Base-by-base conservation (phyloP, 2,329 filamentous ascomycete genomes). In the Erysiphe pulchra region DNA sequence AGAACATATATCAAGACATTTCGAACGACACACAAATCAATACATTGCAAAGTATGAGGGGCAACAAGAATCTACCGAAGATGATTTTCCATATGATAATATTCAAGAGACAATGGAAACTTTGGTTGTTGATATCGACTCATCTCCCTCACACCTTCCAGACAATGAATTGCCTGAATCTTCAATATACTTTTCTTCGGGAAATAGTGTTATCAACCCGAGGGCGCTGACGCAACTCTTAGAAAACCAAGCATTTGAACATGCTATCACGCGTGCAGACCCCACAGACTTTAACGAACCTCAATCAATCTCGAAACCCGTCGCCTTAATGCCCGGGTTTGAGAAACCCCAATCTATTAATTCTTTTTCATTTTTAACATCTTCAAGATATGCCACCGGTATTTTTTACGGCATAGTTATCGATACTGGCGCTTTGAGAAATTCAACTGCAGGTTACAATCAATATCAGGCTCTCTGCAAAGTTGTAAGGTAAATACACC, bases 1-100 rank as follows among this genome's bases (percentile, higher is more conserved):
- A n/a, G n/a, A n/a, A n/a, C 32, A 34, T 9, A 34, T 34, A 10
- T 9, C 32, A 34, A 34, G 14, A 34, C 32, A 9, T 14, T 34
- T 34, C 40, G 20, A 42, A 42, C 18, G 20, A 41, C 40, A 30
- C 20, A 20, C 20, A 20, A 42, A 30, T 30, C 40, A 42, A 42
- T 42, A 42, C 8, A 30, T 42, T 30, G 20, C 10, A 42, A 14
- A 42, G 20, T 42, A 30, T 42, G 40, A 42, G 20, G n/a, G 39
- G 39, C 20, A 41, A 41, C 12, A 41, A 41, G 1, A 18, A 41
- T 41, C 39, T 41, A 41, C 6, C 39, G 39, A n/a, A 28, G 28
- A 42, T 42, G 39, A 42, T 42, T 42, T 42, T 30, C n/a, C 39
- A 42, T 10, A 28, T 42, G 39, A 42, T 24, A 42, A 42, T 42